phyloP scores from a whole-genome alignment of 257 asterid genomes.

The Primulina eburnea region DNA sequence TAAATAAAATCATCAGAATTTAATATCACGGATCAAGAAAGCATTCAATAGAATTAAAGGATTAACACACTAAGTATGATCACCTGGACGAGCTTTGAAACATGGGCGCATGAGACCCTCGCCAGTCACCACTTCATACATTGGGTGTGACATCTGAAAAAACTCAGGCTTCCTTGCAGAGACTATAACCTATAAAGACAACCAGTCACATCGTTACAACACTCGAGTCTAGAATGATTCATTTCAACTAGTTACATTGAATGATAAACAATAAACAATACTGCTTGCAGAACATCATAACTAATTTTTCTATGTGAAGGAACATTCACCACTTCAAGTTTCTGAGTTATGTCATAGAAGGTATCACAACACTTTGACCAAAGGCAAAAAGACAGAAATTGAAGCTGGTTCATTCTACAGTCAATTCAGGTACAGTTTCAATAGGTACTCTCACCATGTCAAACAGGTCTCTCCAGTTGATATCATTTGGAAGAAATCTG shows the following conservation, averaged over 20 bases:
- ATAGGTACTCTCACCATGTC: constrained; percentile 62
- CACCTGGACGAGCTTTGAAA: constrained; percentile 78
- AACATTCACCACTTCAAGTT: constrained; percentile 23
- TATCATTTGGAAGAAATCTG: constrained; percentile 86
- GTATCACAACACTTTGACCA: constrained; percentile 7
- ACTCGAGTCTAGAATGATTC: constrained; percentile 12
- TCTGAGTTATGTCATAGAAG: constrained; percentile 15
- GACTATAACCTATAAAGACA: constrained; percentile 65
- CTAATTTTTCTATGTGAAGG: constrained; percentile 3
- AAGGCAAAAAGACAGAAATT: constrained; percentile 15
- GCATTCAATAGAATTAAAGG: too few relatives aligned
- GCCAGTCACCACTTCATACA: constrained; percentile 89
- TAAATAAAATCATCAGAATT: too few relatives aligned
- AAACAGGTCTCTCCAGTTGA: constrained; percentile 85
- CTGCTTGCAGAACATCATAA: neutral
- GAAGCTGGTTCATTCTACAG: constrained; percentile 18
- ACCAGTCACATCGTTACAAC: constrained; percentile 15
- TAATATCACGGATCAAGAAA: too few relatives aligned
- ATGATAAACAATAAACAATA: constrained; percentile 1
- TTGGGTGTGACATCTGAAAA: constrained; percentile 83
- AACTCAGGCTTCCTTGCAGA: constrained; percentile 92
- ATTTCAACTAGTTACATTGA: constrained; percentile 17
- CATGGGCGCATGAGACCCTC: constrained; percentile 95
- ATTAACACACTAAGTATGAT: constrained; percentile 17
- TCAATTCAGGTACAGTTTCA: constrained; percentile 12